Conservation (phyloP, 1,284 basidiomycete species). For the Malassezia restricta region DNA sequence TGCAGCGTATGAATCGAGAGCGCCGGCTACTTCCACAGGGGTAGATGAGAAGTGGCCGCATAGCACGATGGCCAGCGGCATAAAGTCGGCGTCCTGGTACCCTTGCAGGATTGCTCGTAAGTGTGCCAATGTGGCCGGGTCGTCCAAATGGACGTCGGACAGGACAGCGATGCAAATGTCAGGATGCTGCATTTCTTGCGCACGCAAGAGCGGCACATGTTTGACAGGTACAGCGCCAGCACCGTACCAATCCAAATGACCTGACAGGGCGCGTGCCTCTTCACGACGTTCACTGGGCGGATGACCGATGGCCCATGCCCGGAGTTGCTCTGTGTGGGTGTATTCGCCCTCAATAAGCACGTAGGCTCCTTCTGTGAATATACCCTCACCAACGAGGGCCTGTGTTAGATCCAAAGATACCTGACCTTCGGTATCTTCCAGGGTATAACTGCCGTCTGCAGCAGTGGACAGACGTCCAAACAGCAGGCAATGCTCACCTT, state of each 20-base stretch:
- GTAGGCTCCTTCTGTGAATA: constrained; percentile 92
- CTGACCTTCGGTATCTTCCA: constrained; percentile 85
- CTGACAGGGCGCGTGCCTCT: constrained; percentile 18
- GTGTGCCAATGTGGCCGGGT: constrained; percentile 65
- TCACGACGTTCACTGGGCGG: constrained; percentile 55
- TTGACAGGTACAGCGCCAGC: constrained; percentile 74
- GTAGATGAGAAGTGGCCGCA: constrained; percentile 89
- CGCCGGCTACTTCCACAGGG: constrained; percentile 57
- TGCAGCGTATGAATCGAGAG: constrained; percentile 68
- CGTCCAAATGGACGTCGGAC: constrained; percentile 89
- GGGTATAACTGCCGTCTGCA: constrained; percentile 73
- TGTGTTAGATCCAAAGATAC: constrained; percentile 80
- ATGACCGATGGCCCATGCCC: constrained; percentile 87
- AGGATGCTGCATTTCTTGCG: constrained; percentile 40
- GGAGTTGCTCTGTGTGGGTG: constrained; percentile 73
- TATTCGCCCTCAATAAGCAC: constrained; percentile 93
- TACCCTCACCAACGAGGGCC: constrained; percentile 72
- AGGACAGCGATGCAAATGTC: constrained; percentile 73
- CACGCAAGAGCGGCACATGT: constrained; percentile 56
- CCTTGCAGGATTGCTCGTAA: constrained; percentile 77
- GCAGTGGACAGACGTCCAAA: constrained; percentile 84
- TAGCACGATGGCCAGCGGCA: constrained; percentile 70
- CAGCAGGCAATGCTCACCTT: constrained; percentile 77
- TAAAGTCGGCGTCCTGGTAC: constrained; percentile 70
- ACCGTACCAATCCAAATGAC: constrained; percentile 88